These are phyloP conservation scores for Plasmopara viticola DNA, from an alignment of 352 stramenopile species.

Conservation along the genomic window DNA sequence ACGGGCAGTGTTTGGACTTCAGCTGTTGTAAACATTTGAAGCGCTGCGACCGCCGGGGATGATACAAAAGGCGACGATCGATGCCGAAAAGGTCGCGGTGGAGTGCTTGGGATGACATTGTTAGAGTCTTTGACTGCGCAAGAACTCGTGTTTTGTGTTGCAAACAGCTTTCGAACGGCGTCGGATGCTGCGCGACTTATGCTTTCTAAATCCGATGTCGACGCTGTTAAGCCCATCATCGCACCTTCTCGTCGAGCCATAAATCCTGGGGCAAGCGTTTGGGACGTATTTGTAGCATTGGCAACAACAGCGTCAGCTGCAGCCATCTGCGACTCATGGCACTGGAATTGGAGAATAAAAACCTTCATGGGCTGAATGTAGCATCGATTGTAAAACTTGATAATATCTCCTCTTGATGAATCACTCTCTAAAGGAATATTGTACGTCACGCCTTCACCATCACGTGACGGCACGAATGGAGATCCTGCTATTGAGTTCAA, in stretches of 20 bases:
- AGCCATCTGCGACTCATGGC: constrained; percentile 75
- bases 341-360: constrained; percentile 82
- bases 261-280: constrained; percentile 34
- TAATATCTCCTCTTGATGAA: constrained; percentile 69
- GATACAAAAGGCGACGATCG: constrained; percentile 39
- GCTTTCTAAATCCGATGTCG: constrained; percentile 71
- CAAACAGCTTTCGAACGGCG: constrained; percentile 52
- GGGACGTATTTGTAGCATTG: constrained; percentile 17
- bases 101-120: constrained; percentile 39
- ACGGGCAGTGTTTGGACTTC: constrained; percentile 78
- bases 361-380: constrained; percentile 81
- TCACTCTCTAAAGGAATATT: constrained; percentile 64
- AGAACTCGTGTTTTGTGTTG: constrained; percentile 1
- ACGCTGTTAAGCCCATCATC: constrained; percentile 36
- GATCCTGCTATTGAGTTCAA: constrained; percentile 7
- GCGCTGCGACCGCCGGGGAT: constrained; percentile 33
- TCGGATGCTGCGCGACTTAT: constrained; percentile 65
- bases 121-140: constrained; percentile 11
- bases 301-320: constrained; percentile 60
- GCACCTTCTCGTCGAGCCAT: constrained; percentile 28
- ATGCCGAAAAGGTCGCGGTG: constrained; percentile 26
- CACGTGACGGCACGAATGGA: constrained; percentile 27
- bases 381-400: constrained; percentile 87
- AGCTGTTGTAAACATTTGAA: constrained; percentile 57
- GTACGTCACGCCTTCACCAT: constrained; percentile 62